Evolutionary conservation across 768 basidiomycete species (phyloP).

Genomic region (Lactarius psammicola): DNA sequence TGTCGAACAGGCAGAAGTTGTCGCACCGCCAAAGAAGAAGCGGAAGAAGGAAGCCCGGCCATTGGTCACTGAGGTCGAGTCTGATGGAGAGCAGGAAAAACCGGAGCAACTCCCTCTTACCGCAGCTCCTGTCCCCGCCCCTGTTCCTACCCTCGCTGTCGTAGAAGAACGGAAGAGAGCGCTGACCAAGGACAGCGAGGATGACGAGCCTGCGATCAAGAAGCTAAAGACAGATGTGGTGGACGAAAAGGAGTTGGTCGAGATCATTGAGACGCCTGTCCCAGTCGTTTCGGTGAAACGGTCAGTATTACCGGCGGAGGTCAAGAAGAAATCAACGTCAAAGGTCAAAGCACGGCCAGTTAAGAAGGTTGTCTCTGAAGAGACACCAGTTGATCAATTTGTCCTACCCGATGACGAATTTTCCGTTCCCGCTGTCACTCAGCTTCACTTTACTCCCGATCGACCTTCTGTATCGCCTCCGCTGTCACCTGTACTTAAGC

Average conservation of each 20-base stretch:
- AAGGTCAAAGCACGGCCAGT: conserved; percentile 43
- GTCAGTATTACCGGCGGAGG: conserved; percentile 27
- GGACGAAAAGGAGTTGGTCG: conserved; percentile 24
- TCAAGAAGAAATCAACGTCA: conserved; percentile 41
- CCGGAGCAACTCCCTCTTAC: conserved; percentile 24
- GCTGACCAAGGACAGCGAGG: conserved; percentile 33
- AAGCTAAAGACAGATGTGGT: conserved; percentile 31
- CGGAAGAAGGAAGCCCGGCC: conserved; percentile 49
- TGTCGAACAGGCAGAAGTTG: conserved; percentile 38
- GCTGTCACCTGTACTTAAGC: conserved; percentile 42
- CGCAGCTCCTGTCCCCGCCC: conserved; percentile 33
- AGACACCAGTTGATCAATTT: conserved; percentile 45
- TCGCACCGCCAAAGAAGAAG: conserved; percentile 56
- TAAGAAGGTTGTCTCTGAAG: conserved; percentile 25
- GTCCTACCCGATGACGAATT: conserved; percentile 52
- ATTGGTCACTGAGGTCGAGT: conserved; percentile 50
- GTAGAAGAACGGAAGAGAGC: conserved; percentile 35
- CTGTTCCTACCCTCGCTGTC: conserved; percentile 13
- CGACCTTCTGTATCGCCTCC: conserved; percentile 51
- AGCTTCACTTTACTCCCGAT: conserved; percentile 47
- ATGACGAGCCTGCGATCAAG: conserved; percentile 49
- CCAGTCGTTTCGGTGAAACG: conserved; percentile 19
- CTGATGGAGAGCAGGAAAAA: conserved; percentile 55
- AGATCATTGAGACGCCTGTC: conserved; percentile 24
- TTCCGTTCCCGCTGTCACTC: conserved; percentile 49